phyloP scores from a whole-genome alignment of 441 rosid genomes.

The Francoa sonchifolia region DNA sequence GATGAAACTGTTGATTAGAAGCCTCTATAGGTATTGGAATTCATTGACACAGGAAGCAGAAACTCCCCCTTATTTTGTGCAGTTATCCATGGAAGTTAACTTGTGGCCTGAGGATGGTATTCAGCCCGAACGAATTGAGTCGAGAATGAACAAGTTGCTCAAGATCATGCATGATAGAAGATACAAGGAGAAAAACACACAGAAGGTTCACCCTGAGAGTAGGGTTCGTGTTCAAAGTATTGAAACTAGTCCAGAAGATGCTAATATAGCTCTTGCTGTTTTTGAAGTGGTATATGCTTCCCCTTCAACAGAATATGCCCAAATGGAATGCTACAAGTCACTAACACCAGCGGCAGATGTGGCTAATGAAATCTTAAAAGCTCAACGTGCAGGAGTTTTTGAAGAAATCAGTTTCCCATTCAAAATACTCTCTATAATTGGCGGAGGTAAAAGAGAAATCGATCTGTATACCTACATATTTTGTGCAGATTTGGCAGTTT shows the following conservation, averaged over 20 bases:
- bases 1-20: conserved; percentile 40
- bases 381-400: conserved; percentile 49
- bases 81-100: conserved; percentile 83
- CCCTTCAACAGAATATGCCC: conserved; percentile 46
- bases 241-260: conserved; percentile 67
- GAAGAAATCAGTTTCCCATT: conserved; percentile 69
- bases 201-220: conserved; percentile 66
- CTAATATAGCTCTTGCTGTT: conserved; percentile 75
- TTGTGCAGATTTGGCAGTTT: conserved; percentile 86
- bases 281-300: conserved; percentile 89
- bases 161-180: conserved; percentile 57
- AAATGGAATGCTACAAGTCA: conserved; percentile 79
- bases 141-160: conserved; percentile 77
- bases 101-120: conserved; percentile 96
- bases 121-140: conserved; percentile 93
- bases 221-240: conserved; percentile 92
- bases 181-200: conserved; percentile 44
- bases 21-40: conserved; percentile 69
- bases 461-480: conserved; percentile 94
- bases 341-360: conserved; percentile 94
- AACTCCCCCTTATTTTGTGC: conserved; percentile 96
- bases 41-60: conserved; percentile 91
- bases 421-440: conserved; percentile 72
- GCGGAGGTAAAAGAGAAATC: conserved; percentile 94
- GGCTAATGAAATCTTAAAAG: conserved; percentile 68